Evolutionary conservation across 371 early-diverging fungal species (phyloP).

Genomic region (Lichtheimia hyalospora): DNA sequence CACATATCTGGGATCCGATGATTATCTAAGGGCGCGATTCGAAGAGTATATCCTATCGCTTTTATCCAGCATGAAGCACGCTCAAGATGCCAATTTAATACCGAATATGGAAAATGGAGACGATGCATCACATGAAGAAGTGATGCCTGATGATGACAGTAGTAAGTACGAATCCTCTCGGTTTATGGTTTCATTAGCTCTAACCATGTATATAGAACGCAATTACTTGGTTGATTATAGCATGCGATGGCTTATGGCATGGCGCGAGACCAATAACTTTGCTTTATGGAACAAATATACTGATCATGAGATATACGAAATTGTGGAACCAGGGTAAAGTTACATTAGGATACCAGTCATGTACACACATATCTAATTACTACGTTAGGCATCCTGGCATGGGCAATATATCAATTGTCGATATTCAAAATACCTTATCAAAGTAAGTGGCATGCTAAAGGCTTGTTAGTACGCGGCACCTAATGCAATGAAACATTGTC

Average conservation of each 20-base stretch:
- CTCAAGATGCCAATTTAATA: constrained; percentile 45
- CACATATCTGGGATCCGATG: constrained; percentile 76
- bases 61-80: constrained; percentile 68
- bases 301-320: constrained; percentile 66
- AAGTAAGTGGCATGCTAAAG: constrained; percentile 39
- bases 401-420: constrained; percentile 60
- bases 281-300: constrained; percentile 68
- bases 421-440: constrained; percentile 62
- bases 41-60: constrained; percentile 74
- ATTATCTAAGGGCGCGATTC: constrained; percentile 75
- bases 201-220: constrained; percentile 35
- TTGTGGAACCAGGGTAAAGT: constrained; percentile 60
- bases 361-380: background rate
- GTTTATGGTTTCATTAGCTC: no score
- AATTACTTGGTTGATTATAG: constrained; percentile 70
- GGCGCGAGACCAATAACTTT: constrained; percentile 74
- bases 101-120: constrained; percentile 20
- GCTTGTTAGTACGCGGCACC: no score
- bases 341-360: background rate
- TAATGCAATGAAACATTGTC: no score
- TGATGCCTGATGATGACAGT: constrained; percentile 36
- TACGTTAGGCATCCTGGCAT: constrained; percentile 60
- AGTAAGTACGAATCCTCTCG: constrained; percentile 12
- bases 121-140: constrained; percentile 29
- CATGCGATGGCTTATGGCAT: constrained; percentile 60